Evolutionary conservation across 1,284 basidiomycete species (phyloP).

Genomic region (Ustilago trichophora): DNA sequence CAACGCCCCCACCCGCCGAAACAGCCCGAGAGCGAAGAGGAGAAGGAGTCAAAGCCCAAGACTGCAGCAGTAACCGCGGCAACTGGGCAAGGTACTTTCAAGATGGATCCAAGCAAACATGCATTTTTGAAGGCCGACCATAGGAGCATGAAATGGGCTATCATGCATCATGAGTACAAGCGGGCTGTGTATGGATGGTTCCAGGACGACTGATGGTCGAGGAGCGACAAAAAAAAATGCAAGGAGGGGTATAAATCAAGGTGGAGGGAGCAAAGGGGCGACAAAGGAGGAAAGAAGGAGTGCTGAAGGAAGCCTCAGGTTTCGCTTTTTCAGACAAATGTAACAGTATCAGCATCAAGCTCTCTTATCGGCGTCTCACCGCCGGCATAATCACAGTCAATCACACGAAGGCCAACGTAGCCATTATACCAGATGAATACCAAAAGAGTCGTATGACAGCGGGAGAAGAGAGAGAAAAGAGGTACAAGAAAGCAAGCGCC

Average conservation of each 20-base stretch:
- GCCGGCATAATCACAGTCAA: too few species aligned
- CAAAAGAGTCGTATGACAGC: too few species aligned
- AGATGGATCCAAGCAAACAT: constrained; percentile 27
- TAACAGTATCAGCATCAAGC: too few species aligned
- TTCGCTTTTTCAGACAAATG: too few species aligned
- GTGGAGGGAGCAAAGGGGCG: too few species aligned
- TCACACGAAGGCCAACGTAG: too few species aligned
- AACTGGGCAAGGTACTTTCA: constrained; percentile 4
- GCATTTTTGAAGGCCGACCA: constrained; percentile 35
- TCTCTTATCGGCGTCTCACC: too few species aligned
- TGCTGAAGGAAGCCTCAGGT: too few species aligned
- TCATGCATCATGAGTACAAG: constrained; percentile 46
- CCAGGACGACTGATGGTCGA: background rate
- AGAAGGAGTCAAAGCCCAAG: background rate
- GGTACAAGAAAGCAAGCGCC: too few species aligned
- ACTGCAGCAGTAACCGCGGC: background rate
- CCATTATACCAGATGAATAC: too few species aligned
- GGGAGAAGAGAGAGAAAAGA: background rate
- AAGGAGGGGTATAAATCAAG: background rate
- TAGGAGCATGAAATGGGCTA: constrained; percentile 46
- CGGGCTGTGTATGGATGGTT: constrained; percentile 29
- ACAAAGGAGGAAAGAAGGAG: too few species aligned
- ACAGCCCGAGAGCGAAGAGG: background rate
- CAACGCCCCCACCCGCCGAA: constrained; percentile 34
- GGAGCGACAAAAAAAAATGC: background rate